Percentiles rank a stretch among this genome's conserved stretches.
phyloP scores from a whole-genome alignment of 2,329 filamentous ascomycete species.

The Colletotrichum zoysiae region DNA sequence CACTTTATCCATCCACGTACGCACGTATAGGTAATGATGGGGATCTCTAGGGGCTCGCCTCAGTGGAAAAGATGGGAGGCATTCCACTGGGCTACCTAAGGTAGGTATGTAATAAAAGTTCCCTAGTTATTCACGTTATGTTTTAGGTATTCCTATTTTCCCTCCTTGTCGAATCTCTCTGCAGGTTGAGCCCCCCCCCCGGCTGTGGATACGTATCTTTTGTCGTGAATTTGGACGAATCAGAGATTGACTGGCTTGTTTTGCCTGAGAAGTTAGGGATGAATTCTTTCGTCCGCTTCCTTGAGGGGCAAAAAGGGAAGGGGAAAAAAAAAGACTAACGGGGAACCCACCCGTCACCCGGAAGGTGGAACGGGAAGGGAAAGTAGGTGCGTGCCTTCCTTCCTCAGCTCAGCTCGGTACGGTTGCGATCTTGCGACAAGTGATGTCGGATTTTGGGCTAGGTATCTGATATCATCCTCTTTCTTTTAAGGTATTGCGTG shows the following conservation, averaged over 20 bases:
- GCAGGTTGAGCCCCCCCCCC: not conserved
- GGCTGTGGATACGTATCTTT: slow-evolving; percentile 13
- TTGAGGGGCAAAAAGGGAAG: too few relatives aligned
- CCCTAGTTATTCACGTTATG: slow-evolving; percentile 8
- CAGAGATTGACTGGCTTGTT: not conserved
- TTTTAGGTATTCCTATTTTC: not conserved
- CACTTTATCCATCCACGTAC: not conserved
- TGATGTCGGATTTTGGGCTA: not conserved
- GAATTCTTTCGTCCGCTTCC: not conserved
- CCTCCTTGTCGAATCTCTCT: not conserved
- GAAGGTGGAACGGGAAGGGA: not conserved
- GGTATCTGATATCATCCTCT: too few relatives aligned
- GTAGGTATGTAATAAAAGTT: slow-evolving; percentile 3
- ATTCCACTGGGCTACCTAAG: slow-evolving; percentile 19
- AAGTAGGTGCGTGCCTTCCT: not conserved
- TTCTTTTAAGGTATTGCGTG: not conserved
- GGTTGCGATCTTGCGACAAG: not conserved
- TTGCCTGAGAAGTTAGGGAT: not conserved
- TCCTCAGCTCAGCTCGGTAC: not conserved
- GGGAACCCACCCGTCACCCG: not conserved
- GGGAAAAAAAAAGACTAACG: not conserved
- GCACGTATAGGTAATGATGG: not conserved
- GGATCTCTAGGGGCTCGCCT: slow-evolving; percentile 13
- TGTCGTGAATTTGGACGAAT: slow-evolving; percentile 5
- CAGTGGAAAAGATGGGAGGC: slow-evolving; percentile 32